Evolutionary conservation across 1,284 basidiomycete genomes (phyloP).

Genomic region (Puccinia coronata): DNA sequence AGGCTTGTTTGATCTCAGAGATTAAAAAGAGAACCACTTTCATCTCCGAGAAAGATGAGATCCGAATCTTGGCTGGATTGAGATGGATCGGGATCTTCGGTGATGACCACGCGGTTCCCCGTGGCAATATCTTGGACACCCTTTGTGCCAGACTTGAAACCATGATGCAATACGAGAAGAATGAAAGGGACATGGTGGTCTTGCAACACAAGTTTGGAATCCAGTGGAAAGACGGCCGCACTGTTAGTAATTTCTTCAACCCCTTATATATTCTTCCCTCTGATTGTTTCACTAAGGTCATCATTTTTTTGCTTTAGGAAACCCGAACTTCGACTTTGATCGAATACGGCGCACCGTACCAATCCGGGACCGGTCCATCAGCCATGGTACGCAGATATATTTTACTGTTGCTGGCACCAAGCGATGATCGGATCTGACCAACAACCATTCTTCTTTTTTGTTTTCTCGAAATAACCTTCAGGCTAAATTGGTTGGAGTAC

Average conservation of each 20-base stretch:
- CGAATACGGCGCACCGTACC: slow-evolving; percentile 76
- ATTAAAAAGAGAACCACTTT: slow-evolving; percentile 73
- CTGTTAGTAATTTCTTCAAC: slow-evolving; percentile 60
- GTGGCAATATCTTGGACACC: slow-evolving; percentile 84
- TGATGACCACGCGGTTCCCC: slow-evolving; percentile 67
- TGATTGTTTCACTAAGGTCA: slow-evolving; percentile 36
- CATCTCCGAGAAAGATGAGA: slow-evolving; percentile 69
- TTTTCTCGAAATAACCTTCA: not conserved
- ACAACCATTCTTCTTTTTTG: not conserved
- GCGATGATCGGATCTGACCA: not conserved
- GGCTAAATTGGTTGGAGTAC: slow-evolving; percentile 73
- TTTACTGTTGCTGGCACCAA: not conserved
- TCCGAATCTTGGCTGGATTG: slow-evolving; percentile 79
- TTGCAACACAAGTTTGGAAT: slow-evolving; percentile 96
- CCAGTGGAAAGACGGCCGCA: slow-evolving; percentile 76
- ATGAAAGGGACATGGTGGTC: slow-evolving; percentile 94
- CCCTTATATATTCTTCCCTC: slow-evolving; percentile 49
- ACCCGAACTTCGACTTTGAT: slow-evolving; percentile 89
- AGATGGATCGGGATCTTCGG: slow-evolving; percentile 94
- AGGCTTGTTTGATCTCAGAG: slow-evolving; percentile 74
- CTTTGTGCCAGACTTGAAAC: slow-evolving; percentile 87
- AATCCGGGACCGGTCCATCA: slow-evolving; percentile 68
- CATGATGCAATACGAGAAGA: slow-evolving; percentile 85
- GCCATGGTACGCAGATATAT: slow-evolving; percentile 75
- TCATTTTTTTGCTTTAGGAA: slow-evolving; percentile 64